Percentiles rank a stretch among this genome's conserved stretches.
Conservation (phyloP, 148 eudicot genomes). For the Silene conica region DNA sequence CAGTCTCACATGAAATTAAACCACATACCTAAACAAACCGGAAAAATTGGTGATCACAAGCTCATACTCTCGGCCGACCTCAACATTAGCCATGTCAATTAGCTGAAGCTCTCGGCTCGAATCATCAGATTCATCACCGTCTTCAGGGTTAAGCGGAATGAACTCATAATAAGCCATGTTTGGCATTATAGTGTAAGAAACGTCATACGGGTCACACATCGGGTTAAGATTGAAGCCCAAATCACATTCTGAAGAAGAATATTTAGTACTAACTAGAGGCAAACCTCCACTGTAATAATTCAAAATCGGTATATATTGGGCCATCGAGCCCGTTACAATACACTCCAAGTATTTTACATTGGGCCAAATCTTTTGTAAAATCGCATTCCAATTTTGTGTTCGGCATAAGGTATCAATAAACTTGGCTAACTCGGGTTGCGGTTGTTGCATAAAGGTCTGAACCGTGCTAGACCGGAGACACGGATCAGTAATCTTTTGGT, state of each 20-base stretch:
- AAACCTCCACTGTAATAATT: background rate
- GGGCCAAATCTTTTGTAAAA: conserved; percentile 30
- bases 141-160: conserved; percentile 20
- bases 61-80: conserved; percentile 66
- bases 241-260: too few relatives aligned
- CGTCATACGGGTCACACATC: background rate
- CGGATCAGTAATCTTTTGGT: conserved; percentile 37
- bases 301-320: too few relatives aligned
- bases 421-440: conserved; percentile 46
- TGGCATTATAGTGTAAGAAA: conserved; percentile 76
- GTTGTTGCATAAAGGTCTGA: conserved; percentile 29
- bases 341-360: too few relatives aligned
- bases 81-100: conserved; percentile 47
- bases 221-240: too few relatives aligned
- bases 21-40: conserved; percentile 45
- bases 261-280: background rate
- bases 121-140: conserved; percentile 9
- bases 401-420: conserved; percentile 39
- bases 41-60: conserved; percentile 55
- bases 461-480: conserved; percentile 34
- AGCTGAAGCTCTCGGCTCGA: conserved; percentile 10
- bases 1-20: too few relatives aligned
- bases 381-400: conserved; percentile 58
- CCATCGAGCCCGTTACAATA: too few relatives aligned
- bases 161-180: conserved; percentile 62